These are phyloP conservation scores for Raddia distichophylla DNA, from an alignment of 176 grass and related monocot species.

Conservation along the genomic window DNA sequence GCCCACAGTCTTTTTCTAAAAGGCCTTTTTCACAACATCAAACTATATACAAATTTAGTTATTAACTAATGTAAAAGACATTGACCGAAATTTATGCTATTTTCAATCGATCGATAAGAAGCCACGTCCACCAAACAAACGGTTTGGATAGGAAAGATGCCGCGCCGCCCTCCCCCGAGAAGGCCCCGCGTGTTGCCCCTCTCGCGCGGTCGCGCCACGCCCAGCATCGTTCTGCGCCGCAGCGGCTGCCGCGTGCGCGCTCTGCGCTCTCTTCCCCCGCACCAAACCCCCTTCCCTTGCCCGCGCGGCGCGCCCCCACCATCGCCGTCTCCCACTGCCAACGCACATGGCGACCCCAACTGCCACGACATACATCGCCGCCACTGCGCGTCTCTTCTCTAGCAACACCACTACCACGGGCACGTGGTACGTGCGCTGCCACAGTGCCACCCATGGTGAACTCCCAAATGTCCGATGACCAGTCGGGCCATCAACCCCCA, in stretches of 20 bases:
- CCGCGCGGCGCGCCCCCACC: constrained; percentile 20
- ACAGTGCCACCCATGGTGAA: not conserved
- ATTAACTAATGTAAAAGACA: too few relatives aligned
- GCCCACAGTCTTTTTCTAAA: too few relatives aligned
- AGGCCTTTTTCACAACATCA: too few relatives aligned
- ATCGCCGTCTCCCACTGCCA: not conserved
- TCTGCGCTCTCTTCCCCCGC: not conserved
- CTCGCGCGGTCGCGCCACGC: not conserved
- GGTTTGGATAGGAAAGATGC: not conserved
- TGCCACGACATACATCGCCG: not conserved
- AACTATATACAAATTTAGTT: too few relatives aligned
- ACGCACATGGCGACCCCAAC: not conserved
- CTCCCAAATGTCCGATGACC: constrained; percentile 3
- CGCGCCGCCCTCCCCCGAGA: not conserved
- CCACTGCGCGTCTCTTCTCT: not conserved
- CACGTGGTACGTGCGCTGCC: not conserved
- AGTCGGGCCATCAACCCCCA: not conserved
- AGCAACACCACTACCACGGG: not conserved
- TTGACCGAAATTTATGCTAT: too few relatives aligned
- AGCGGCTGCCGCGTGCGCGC: not conserved
- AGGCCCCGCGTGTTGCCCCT: not conserved
- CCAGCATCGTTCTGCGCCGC: not conserved
- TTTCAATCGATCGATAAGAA: too few relatives aligned
- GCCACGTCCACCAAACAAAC: too few relatives aligned
- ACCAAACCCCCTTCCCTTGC: constrained; percentile 2